These are phyloP conservation scores for Schrenkiella parvula DNA, from an alignment of 345 rosid genomes.

Conservation along the genomic window DNA sequence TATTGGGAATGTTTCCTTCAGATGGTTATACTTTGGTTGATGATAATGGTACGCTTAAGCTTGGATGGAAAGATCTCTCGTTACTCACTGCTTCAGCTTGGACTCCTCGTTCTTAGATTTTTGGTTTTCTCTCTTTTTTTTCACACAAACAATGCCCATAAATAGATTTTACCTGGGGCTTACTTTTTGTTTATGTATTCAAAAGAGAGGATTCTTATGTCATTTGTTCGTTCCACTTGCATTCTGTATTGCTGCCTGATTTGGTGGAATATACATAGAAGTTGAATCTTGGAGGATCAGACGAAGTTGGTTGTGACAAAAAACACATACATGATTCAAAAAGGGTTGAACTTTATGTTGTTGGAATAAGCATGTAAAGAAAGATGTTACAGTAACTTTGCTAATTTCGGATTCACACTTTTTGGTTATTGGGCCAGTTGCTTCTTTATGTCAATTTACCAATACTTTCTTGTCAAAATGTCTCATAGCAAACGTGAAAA, in stretches of 20 bases:
- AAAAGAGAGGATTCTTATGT: conserved; percentile 1
- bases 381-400: background rate
- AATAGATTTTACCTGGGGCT: conserved; percentile 5
- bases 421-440: background rate
- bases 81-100: conserved; percentile 98
- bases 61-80: conserved; percentile 99
- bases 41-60: conserved; percentile 86
- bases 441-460: background rate
- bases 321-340: background rate
- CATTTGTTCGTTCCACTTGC: background rate
- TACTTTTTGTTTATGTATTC: background rate
- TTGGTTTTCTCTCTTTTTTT: background rate
- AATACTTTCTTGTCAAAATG: background rate
- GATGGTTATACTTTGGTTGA: conserved; percentile 96
- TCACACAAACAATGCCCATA: conserved; percentile 11
- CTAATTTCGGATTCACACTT: background rate
- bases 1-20: conserved; percentile 90
- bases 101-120: conserved; percentile 53
- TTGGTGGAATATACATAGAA: conserved; percentile 12
- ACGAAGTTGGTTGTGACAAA: background rate
- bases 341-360: background rate
- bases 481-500: background rate
- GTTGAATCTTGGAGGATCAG: conserved; percentile 2
- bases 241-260: conserved; percentile 7
- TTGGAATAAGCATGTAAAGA: background rate